These are phyloP conservation scores for Pyronema omphalodes DNA, from an alignment of 495 filamentous ascomycete genomes.

Conservation along the genomic window DNA sequence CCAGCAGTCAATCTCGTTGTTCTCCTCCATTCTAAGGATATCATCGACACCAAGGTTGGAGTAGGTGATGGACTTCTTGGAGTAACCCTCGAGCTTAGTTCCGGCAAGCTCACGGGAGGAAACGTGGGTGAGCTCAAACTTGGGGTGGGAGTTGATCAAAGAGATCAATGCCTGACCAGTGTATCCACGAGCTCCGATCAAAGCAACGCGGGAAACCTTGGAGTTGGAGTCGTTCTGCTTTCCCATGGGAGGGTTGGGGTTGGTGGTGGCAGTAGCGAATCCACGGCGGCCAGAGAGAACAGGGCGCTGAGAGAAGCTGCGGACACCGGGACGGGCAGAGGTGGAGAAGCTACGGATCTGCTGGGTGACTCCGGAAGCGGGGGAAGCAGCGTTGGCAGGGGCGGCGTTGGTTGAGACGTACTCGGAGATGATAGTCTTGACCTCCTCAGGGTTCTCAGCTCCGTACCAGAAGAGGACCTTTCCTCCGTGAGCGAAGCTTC, in stretches of 20 bases:
- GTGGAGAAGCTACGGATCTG: conserved; percentile 51
- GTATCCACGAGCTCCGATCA: conserved; percentile 91
- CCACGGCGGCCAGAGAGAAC: conserved; percentile 25
- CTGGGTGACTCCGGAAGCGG: conserved; percentile 31
- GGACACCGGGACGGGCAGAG: conserved; percentile 25
- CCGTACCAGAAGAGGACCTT: conserved; percentile 97
- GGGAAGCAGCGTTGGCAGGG: conserved; percentile 35
- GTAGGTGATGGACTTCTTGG: conserved; percentile 83
- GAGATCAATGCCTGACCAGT: conserved; percentile 86
- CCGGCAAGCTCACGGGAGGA: conserved; percentile 88
- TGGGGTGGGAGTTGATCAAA: conserved; percentile 77
- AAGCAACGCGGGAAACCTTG: conserved; percentile 62
- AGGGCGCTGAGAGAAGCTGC: conserved; percentile 5
- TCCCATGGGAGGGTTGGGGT: conserved; percentile 95
- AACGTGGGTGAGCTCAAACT: conserved; percentile 84
- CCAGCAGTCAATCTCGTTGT: conserved; percentile 92
- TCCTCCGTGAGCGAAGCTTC: conserved; percentile 62
- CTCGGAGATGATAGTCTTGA: conserved; percentile 71
- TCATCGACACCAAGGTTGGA: conserved; percentile 83
- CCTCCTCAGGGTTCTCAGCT: conserved; percentile 65
- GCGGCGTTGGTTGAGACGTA: conserved; percentile 54
- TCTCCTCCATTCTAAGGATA: conserved; percentile 73
- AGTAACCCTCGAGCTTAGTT: conserved; percentile 75
- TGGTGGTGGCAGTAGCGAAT: conserved; percentile 52
- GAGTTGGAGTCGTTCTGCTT: conserved; percentile 74